Conservation (phyloP, 2,329 filamentous ascomycete genomes). For the Aureobasidium sp. region DNA sequence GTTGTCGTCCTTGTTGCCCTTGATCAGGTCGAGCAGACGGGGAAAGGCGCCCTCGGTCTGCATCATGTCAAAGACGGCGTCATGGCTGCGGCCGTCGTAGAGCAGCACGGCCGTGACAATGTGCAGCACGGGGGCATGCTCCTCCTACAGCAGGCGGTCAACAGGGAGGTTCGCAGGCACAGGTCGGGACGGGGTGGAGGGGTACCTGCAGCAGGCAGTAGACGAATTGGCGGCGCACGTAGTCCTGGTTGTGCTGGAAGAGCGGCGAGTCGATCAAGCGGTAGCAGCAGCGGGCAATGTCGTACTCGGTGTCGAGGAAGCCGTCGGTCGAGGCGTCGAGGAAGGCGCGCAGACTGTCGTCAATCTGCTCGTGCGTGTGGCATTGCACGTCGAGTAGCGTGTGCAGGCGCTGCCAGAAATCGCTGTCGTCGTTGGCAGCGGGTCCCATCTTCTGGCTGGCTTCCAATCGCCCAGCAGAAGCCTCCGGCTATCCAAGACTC, state of each 20-base stretch:
- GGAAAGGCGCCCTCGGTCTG: constrained; percentile 77
- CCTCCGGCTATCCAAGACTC: constrained; percentile 10
- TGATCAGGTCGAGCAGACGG: constrained; percentile 74
- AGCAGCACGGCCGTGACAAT: constrained; percentile 77
- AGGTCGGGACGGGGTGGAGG: background rate
- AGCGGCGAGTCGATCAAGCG: constrained; percentile 68
- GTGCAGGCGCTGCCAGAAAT: constrained; percentile 78
- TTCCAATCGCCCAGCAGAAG: constrained; percentile 11
- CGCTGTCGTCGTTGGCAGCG: constrained; percentile 57
- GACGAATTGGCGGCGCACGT: constrained; percentile 87
- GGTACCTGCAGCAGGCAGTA: constrained; percentile 70
- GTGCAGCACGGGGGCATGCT: constrained; percentile 72
- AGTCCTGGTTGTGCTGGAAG: constrained; percentile 68
- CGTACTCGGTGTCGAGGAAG: constrained; percentile 68
- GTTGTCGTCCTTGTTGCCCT: constrained; percentile 56
- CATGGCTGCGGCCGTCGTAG: constrained; percentile 74
- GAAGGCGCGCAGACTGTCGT: constrained; percentile 80
- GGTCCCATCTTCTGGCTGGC: constrained; percentile 41
- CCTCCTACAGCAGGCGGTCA: constrained; percentile 81
- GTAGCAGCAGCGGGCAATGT: constrained; percentile 72
- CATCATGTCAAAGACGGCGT: constrained; percentile 78
- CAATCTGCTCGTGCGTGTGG: constrained; percentile 61
- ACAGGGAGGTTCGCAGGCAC: constrained; percentile 37
- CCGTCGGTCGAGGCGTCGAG: constrained; percentile 54
- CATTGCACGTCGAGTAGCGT: constrained; percentile 39